A percentile compares a stretch with the other conserved stretches of the same genome.
Evolutionary conservation across 148 eudicot genomes (phyloP).

Genomic region (Polygonum maritimum): DNA sequence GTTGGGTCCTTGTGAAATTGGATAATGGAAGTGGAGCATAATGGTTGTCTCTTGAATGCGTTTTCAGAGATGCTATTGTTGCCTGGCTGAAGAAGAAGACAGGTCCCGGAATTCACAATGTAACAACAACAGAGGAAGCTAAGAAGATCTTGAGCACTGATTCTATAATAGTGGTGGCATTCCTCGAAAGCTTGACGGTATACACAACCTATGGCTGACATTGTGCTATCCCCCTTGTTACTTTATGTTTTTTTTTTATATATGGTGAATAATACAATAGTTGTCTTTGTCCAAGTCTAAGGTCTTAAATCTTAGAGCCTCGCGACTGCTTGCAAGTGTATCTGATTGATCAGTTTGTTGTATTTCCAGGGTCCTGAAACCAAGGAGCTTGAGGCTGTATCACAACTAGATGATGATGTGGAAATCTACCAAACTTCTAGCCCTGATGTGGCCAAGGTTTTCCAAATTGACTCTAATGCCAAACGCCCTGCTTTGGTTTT

Average conservation of each 20-base stretch:
- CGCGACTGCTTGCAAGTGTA: background rate
- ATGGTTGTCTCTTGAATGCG: background rate
- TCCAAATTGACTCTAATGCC: conserved; percentile 46
- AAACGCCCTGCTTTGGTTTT: conserved; percentile 68
- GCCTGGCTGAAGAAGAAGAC: conserved; percentile 75
- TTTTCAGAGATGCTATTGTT: conserved; percentile 57
- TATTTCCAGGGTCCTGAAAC: conserved; percentile 52
- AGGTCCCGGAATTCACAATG: conserved; percentile 44
- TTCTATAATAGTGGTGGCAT: conserved; percentile 49
- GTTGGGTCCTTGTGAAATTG: background rate
- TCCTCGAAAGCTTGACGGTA: conserved; percentile 52
- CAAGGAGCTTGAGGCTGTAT: conserved; percentile 60
- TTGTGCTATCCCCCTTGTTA: background rate
- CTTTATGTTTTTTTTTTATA: background rate
- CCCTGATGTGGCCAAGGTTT: conserved; percentile 68
- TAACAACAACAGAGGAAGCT: conserved; percentile 55
- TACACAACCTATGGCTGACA: background rate
- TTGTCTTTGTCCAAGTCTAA: background rate
- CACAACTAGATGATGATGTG: conserved; percentile 40
- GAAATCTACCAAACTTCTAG: conserved; percentile 57
- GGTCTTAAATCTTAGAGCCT: background rate
- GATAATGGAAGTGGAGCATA: background rate
- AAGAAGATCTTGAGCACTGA: conserved; percentile 40
- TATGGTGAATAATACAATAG: background rate
- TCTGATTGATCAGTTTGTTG: background rate